Base-by-base conservation (phyloP, 768 basidiomycete genomes). In the Tylopilus sp. region DNA sequence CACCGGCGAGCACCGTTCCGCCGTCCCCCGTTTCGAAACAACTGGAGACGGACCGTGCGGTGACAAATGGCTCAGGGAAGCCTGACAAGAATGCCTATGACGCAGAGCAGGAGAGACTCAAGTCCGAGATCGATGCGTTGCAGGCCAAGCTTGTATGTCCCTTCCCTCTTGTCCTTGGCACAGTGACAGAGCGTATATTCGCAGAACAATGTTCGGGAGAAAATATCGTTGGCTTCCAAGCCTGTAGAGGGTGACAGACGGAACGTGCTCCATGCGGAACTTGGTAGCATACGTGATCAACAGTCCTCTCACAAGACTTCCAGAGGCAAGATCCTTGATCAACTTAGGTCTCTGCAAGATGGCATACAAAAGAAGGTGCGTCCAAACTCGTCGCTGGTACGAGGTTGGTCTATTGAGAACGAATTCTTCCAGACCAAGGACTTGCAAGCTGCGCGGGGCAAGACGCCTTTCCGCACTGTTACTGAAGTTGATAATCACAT, bases 1-100 rank as follows among this genome's bases (percentile, higher is more conserved):
- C 70, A 6, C 62, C 69, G n/a, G 55, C 65, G 17, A 60, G 61
- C 60, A 63, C 65, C 0, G 57, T 62, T n/a, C 60, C 67, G 2
- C 50, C 66, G 6, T 70, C 66, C 6, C 68, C 64, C 6, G 65
- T 53, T 31, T 56, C 59, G 3, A 68, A 64, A 36, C 21, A 44
- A 11, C 42, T n/a, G 26, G 66, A 67, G 21, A 26, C 50, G 16
- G 60, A 66, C n/a, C 59, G 29, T n/a, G 25, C 48, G 19, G 29
- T 53, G 19, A 50, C 63, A 10, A 63, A 71, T 31, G 50, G 63
- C 45, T 70, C 76, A 42, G 84, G 81, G 40, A 89, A 77, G 67
- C 95, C 95, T 29, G 94, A 97, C 80, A 93, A 92, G 72, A 79
- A 78, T 44, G 74, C 71, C n/a, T 88, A 88, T 68, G 90, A 97